Percentiles rank a stretch among this genome's conserved stretches.
phyloP scores from a whole-genome alignment of 495 filamentous ascomycete genomes.

The Penicillium roqueforti region DNA sequence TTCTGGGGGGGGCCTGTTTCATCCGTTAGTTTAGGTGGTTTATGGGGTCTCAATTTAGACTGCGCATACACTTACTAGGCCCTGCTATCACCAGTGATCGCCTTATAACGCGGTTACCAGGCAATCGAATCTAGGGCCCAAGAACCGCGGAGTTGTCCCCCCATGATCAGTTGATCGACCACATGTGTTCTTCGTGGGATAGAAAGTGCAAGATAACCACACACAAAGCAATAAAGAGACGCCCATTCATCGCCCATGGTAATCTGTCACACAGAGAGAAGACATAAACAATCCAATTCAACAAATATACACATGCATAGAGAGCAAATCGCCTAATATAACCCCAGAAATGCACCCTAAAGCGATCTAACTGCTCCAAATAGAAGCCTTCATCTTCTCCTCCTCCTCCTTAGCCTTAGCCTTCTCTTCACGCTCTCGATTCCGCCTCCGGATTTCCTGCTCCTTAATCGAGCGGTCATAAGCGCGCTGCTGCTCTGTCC shows the following conservation, averaged over 20 bases:
- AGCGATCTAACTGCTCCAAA: constrained; percentile 71
- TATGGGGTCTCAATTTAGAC: background rate
- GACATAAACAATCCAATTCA: background rate
- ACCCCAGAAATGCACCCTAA: background rate
- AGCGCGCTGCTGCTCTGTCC: constrained; percentile 81
- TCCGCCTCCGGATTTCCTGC: constrained; percentile 74
- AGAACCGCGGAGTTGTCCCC: no score
- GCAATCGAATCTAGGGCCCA: background rate
- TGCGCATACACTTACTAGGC: background rate
- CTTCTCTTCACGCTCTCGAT: constrained; percentile 65
- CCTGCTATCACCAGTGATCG: background rate
- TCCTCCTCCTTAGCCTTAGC: constrained; percentile 60
- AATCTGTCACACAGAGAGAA: background rate
- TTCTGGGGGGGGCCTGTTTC: no score
- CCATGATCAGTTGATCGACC: background rate
- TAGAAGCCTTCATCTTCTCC: constrained; percentile 64
- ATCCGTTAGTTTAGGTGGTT: no score
- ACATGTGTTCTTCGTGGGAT: background rate
- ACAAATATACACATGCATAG: constrained; percentile 7
- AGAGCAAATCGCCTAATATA: constrained; percentile 10
- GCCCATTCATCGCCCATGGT: background rate
- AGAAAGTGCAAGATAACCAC: background rate
- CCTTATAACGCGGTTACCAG: background rate
- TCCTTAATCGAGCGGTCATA: constrained; percentile 83
- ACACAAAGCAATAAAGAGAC: background rate